Evolutionary conservation across 2,329 filamentous ascomycete genomes (phyloP).

Genomic region (Hymenoscyphus repandus): DNA sequence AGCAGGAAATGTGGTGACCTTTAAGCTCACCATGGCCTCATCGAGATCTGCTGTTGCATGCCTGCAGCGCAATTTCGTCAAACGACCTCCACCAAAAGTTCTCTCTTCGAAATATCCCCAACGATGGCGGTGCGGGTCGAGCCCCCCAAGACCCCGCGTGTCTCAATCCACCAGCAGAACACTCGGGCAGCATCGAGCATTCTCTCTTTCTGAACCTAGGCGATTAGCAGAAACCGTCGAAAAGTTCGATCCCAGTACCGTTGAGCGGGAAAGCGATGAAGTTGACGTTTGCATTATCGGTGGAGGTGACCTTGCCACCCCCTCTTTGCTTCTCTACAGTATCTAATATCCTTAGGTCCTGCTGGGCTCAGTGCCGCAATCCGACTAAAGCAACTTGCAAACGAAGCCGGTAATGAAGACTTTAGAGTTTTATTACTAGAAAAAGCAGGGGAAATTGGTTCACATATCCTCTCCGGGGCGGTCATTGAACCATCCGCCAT

Average conservation of each 20-base stretch:
- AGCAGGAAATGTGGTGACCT: conserved; percentile 25
- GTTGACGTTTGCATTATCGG: conserved; percentile 97
- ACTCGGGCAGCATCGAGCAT: conserved; percentile 33
- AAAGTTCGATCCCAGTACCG: conserved; percentile 57
- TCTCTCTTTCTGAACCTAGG: conserved; percentile 39
- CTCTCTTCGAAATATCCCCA: conserved; percentile 15
- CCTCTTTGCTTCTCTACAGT: background rate
- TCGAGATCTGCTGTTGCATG: conserved; percentile 24
- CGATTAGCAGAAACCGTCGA: conserved; percentile 44
- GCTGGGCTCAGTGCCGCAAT: conserved; percentile 91
- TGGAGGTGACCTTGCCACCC: conserved; percentile 51
- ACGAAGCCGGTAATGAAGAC: conserved; percentile 90
- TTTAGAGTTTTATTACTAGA: conserved; percentile 90
- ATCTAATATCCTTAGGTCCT: conserved; percentile 51
- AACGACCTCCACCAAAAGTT: conserved; percentile 13
- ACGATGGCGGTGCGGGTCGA: conserved; percentile 16
- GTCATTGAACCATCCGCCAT: conserved; percentile 87
- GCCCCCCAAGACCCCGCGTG: conserved; percentile 19
- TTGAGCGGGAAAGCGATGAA: conserved; percentile 86
- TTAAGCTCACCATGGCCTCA: conserved; percentile 25
- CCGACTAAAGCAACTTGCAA: conserved; percentile 89
- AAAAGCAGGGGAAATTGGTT: conserved; percentile 91
- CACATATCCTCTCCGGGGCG: conserved; percentile 92
- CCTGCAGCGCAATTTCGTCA: conserved; percentile 24
- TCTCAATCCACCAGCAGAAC: conserved; percentile 6